Evolutionary conservation across 805 yeast genomes (phyloP), one percentile per base, ranked within the genome.

Genomic region (Yarrowia keelungensis): DNA sequence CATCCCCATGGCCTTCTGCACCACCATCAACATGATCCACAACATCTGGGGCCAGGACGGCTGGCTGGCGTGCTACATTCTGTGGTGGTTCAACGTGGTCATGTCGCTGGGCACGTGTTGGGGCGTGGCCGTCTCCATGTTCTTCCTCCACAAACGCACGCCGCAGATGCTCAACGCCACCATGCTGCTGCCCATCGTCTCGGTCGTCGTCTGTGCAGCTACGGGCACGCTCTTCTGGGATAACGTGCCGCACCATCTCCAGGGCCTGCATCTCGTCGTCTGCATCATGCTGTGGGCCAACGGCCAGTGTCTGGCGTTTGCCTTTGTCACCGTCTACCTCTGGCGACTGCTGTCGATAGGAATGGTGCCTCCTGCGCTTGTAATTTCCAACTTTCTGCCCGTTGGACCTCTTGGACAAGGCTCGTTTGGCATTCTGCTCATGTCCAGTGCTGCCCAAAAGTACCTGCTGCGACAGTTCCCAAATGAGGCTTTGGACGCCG

Each of bases 391-490:
- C 62, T 91, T 92, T 75, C 82, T 91, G 66, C 92, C 96, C 0
- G 80, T 92, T 56, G 97, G 97, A 8, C 88, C 93, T 50, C 76
- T 90, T 75, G 97, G 97, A 19, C 97, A 92, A 78, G 97, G 95
- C 1, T 84, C 91, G 1, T 90, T 81, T 76, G 90, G 90, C 1
- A 82, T 90, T 14, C 77, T 88, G 71, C 76, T 85, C 62, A 79
- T 87, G 70, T 88, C 91, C 8, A 73, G 77, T 36, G 84, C 86
- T 75, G 58, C 73, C 71, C 67, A 74, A 73, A 68, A 69, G 56
- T 67, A 71, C 69, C 72, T 76, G 39, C 53, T 68, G 22, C 70
- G 71, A 12, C 59, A 72, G 36, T 69, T 74, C 32, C 68, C 71
- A 39, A 56, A 76, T 45, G 71, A 75, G 2, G 75, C 78, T 8